Evolutionary conservation across 192 early-diverging fungal genomes (phyloP).

Genomic region (Spizellomyces punctatus): DNA sequence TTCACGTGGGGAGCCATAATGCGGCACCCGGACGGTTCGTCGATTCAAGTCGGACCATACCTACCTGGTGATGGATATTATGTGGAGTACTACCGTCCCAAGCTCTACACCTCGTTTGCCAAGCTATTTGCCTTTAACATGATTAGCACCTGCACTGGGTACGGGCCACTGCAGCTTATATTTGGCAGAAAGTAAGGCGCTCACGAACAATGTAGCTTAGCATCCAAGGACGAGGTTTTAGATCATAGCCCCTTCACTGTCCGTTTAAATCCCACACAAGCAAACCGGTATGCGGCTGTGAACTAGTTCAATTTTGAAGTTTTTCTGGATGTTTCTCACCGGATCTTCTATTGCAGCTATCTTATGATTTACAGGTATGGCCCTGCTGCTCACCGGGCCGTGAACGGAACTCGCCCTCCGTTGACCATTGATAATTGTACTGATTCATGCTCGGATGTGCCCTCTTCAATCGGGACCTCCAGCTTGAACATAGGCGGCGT

Average conservation of each 20-base stretch:
- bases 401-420: neutral
- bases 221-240: constrained; percentile 26
- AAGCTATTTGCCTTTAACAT: constrained; percentile 83
- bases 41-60: neutral
- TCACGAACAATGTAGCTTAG: neutral
- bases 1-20: constrained; percentile 20
- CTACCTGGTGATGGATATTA: constrained; percentile 62
- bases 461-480: constrained; percentile 4
- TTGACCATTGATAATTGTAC: neutral
- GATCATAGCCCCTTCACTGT: constrained; percentile 56
- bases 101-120: constrained; percentile 74
- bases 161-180: neutral
- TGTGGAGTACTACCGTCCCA: constrained; percentile 86
- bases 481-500: constrained; percentile 59
- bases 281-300: constrained; percentile 12
- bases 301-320: neutral
- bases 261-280: constrained; percentile 37
- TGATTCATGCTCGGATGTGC: neutral
- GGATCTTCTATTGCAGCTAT: constrained; percentile 1
- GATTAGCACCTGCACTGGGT: constrained; percentile 69
- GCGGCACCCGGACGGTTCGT: neutral
- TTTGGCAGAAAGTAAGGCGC: neutral
- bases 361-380: constrained; percentile 48
- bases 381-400: neutral
- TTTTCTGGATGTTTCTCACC: neutral